Conservation (phyloP, 1,284 basidiomycete genomes). For the Ustilago esculenta region DNA sequence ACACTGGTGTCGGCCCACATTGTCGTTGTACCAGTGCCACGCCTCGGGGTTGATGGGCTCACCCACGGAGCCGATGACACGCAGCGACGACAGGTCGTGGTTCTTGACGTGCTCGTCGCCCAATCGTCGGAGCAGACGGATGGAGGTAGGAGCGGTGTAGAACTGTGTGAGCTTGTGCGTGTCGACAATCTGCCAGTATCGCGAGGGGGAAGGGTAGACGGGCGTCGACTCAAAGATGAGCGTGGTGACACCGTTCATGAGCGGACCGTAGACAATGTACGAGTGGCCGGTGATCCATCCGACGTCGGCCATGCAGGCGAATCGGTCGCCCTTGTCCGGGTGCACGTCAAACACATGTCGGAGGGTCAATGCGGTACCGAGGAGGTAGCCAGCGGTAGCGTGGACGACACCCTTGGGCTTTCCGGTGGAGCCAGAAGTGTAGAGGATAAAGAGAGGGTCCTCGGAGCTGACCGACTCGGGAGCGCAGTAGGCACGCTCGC, state of each 20-base stretch:
- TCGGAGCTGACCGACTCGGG: conserved; percentile 87
- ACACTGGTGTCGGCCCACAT: conserved; percentile 87
- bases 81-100: conserved; percentile 83
- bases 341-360: conserved; percentile 98
- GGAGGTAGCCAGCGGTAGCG: conserved; percentile 90
- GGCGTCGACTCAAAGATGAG: conserved; percentile 97
- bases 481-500: conserved; percentile 88
- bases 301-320: conserved; percentile 98
- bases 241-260: conserved; percentile 88
- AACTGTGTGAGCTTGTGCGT: conserved; percentile 84
- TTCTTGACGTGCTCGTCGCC: conserved; percentile 86
- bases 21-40: conserved; percentile 98
- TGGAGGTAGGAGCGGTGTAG: conserved; percentile 70
- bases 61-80: conserved; percentile 91
- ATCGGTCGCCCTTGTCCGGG: conserved; percentile 72
- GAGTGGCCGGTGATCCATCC: conserved; percentile 99
- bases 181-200: conserved; percentile 96
- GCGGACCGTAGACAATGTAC: conserved; percentile 96
- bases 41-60: conserved; percentile 99
- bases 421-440: conserved; percentile 91
- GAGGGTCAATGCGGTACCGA: conserved; percentile 87
- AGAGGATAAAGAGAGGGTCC: conserved; percentile 97
- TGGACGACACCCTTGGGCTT: conserved; percentile 98
- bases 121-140: conserved; percentile 87
- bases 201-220: conserved; percentile 91